A percentile compares a stretch with the other conserved stretches of the same genome.
phyloP scores from a whole-genome alignment of 2,329 filamentous ascomycete species.

The Diplodia mutila region DNA sequence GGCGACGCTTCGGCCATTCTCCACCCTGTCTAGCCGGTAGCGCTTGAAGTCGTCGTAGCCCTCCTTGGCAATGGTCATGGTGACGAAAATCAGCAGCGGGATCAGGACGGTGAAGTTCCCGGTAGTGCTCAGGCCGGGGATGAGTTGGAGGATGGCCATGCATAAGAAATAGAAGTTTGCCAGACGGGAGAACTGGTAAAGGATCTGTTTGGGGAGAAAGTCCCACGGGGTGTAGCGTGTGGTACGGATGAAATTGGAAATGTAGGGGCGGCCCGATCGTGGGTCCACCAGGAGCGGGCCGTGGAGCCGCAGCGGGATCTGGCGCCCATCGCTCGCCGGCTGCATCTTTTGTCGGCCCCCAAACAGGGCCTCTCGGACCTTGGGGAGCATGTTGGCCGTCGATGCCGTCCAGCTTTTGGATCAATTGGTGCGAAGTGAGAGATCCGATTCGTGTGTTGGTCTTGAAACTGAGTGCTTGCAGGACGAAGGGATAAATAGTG shows the following conservation, averaged over 20 bases:
- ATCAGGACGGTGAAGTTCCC: conserved; percentile 94
- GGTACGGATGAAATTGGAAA: conserved; percentile 77
- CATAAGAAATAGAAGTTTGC: conserved; percentile 99
- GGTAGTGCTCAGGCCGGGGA: conserved; percentile 86
- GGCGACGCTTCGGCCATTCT: conserved; percentile 35
- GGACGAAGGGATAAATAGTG: too few relatives aligned
- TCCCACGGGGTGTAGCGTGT: conserved; percentile 85
- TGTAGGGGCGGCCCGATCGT: too few relatives aligned
- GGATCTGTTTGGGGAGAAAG: conserved; percentile 90
- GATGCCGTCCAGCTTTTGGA: too few relatives aligned
- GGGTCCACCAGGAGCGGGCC: too few relatives aligned
- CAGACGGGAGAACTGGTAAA: conserved; percentile 99
- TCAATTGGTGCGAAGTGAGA: too few relatives aligned
- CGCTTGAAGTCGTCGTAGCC: conserved; percentile 79
- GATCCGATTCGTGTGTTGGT: too few relatives aligned
- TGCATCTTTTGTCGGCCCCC: too few relatives aligned
- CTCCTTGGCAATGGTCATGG: conserved; percentile 93
- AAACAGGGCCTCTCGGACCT: too few relatives aligned
- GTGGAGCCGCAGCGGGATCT: too few relatives aligned
- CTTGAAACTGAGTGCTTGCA: too few relatives aligned
- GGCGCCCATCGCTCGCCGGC: too few relatives aligned
- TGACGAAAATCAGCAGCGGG: conserved; percentile 86
- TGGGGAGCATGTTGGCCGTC: too few relatives aligned
- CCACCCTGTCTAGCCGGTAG: conserved; percentile 45
- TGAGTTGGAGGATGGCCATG: conserved; percentile 89